These are phyloP conservation scores for Fallopia convolvulus DNA, from an alignment of 148 eudicot species.

Conservation along the genomic window DNA sequence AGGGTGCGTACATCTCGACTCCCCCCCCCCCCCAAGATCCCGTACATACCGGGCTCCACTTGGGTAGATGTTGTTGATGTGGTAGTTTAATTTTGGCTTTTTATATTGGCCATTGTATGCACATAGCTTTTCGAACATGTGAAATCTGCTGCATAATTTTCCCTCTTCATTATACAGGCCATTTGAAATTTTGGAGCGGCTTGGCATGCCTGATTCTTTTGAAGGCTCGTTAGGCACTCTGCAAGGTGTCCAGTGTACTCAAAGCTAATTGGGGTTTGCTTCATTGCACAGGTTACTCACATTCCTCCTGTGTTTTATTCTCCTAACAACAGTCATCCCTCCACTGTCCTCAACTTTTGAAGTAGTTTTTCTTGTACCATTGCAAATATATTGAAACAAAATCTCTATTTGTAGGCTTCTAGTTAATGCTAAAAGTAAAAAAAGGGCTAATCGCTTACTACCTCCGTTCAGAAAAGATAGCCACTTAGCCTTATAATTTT, in stretches of 20 bases:
- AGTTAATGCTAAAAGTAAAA: neutral
- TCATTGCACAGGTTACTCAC: neutral
- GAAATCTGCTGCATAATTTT: neutral
- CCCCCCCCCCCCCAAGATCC: no score
- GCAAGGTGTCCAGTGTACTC: conserved; percentile 56
- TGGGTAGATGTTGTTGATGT: neutral
- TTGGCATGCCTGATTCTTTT: conserved; percentile 81
- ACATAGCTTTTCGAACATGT: neutral
- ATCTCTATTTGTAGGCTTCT: neutral
- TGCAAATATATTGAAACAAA: neutral
- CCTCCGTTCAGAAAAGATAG: no score
- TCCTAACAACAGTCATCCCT: neutral
- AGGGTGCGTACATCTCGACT: no score
- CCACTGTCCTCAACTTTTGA: neutral
- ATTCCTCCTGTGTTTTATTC: neutral
- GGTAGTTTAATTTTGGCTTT: neutral
- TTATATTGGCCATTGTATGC: neutral
- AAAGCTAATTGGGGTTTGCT: conserved; percentile 39
- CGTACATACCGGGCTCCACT: no score
- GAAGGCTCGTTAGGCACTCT: conserved; percentile 83
- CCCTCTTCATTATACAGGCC: conserved; percentile 46
- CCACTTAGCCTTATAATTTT: no score
- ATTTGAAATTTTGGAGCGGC: conserved; percentile 76
- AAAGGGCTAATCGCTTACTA: neutral
- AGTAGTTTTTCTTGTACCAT: neutral